A percentile compares a stretch with the other conserved stretches of the same genome.
Evolutionary conservation across 1,284 basidiomycete species (phyloP).

Genomic region (Xerocomus minutiporus): DNA sequence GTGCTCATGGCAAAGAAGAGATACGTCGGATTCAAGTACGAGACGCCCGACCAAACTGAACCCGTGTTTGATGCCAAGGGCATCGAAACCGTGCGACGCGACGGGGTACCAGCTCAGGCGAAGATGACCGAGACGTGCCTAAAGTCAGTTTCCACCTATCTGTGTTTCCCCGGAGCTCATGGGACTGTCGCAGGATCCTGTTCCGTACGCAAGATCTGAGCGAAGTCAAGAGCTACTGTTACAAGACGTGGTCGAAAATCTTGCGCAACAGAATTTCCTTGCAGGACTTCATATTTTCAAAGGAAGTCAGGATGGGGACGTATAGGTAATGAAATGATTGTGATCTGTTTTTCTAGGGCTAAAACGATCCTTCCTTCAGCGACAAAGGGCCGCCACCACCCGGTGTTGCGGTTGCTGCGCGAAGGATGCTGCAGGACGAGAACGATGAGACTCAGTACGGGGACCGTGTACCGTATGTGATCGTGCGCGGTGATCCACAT

Average conservation of each 20-base stretch:
- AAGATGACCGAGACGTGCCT: conserved; percentile 87
- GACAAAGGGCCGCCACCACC: conserved; percentile 85
- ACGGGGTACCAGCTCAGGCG: conserved; percentile 82
- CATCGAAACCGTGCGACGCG: conserved; percentile 93
- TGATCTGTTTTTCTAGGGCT: no score
- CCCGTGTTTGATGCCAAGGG: conserved; percentile 95
- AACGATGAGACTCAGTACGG: conserved; percentile 87
- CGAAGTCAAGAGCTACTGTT: conserved; percentile 85
- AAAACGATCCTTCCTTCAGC: conserved; percentile 34
- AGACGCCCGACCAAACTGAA: conserved; percentile 72
- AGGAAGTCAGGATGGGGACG: conserved; percentile 88
- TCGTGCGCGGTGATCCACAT: conserved; percentile 64
- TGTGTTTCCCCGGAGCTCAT: not conserved
- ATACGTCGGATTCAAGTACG: conserved; percentile 96
- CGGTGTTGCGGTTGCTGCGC: conserved; percentile 83
- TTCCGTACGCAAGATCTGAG: conserved; percentile 89
- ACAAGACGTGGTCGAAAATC: conserved; percentile 81
- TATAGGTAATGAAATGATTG: conserved; percentile 59
- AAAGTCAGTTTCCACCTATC: conserved; percentile 49
- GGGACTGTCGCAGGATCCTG: conserved; percentile 55
- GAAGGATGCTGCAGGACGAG: conserved; percentile 71
- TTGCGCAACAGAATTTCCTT: conserved; percentile 75
- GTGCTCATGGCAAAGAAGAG: conserved; percentile 95
- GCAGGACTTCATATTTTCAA: conserved; percentile 92
- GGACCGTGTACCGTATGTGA: conserved; percentile 90